Evolutionary conservation across 2,329 filamentous ascomycete genomes (phyloP), one percentile per base, ranked within the genome.

Genomic region (Fusarium nanum): DNA sequence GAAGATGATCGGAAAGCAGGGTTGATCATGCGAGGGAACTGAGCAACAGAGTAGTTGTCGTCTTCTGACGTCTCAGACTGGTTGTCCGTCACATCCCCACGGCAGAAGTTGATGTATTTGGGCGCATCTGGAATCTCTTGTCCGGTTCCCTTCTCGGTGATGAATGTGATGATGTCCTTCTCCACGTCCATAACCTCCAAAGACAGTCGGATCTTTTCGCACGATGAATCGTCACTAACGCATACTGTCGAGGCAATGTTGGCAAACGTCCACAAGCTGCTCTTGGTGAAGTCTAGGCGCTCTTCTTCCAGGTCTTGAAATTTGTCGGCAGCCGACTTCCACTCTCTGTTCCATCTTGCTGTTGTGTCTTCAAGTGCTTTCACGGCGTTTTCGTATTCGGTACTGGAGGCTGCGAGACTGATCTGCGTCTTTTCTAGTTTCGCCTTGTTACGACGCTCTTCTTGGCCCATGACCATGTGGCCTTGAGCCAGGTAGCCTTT

Each of bases 401-500:
- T 91, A 81, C 97, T 98, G 65, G 94, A 94, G 10, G 91, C 90
- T 1, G 94, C 94, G 63, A 99, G 87, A 76, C 94, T 97, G 75
- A 98, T 96, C 79, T 99, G 96, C 2, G 96, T 98, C 87, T 99
- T 99, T 81, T 99, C 96, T 45, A 99, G 87, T 81, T 97, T 98
- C 23, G 95, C 94, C 83, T 99, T 99, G 81, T 99, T 99, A 83
- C 97, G 98, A 28, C 96, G 90, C 83, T 99, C 96, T 79, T 99
- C 96, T 75, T 99, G 96, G 16, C 96, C 96, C 96, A 99, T 99
- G 61, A 99, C 96, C 96, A 99, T 99, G 79, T 99, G 97, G 12
- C 96, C 96, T 81, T 99, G 96, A 6, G 97, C 96, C 7, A 99
- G 88, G 77, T 99, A 99, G 41, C 96, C 96, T 81, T 99, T 99